Evolutionary conservation across 345 rosid genomes (phyloP).

Genomic region (Pelargonium nanum): DNA sequence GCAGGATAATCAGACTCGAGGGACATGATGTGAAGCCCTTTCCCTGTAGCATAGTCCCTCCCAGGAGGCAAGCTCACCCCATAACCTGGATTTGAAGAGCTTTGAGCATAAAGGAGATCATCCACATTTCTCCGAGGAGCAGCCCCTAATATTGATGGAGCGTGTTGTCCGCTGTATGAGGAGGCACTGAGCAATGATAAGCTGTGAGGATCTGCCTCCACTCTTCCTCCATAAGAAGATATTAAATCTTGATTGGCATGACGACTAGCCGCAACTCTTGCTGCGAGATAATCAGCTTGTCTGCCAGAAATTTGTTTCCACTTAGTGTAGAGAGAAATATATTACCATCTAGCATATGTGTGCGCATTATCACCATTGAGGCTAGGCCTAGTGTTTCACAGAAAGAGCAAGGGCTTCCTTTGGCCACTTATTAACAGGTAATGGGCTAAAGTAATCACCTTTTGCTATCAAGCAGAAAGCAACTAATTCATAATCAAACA

Average conservation of each 20-base stretch:
- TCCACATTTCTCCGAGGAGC: conserved; percentile 77
- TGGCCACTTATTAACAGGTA: not conserved
- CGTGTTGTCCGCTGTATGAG: conserved; percentile 56
- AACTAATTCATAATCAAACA: not conserved
- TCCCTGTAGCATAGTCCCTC: conserved; percentile 82
- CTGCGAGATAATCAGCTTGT: conserved; percentile 26
- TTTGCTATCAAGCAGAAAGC: not conserved
- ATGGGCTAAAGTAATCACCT: not conserved
- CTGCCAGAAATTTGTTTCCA: conserved; percentile 65
- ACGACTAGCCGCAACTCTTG: conserved; percentile 66
- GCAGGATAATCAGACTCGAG: conserved; percentile 57
- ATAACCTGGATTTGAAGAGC: conserved; percentile 85
- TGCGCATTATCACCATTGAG: not conserved
- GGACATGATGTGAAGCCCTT: conserved; percentile 63
- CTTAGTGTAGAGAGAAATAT: conserved; percentile 38
- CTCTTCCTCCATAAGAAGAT: conserved; percentile 73
- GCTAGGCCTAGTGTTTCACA: conserved; percentile 3
- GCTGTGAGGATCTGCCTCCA: conserved; percentile 62
- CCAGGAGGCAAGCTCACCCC: conserved; percentile 99
- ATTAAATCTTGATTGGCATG: conserved; percentile 59
- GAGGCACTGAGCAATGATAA: conserved; percentile 53
- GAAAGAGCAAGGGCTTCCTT: not conserved
- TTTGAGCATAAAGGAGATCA: conserved; percentile 55
- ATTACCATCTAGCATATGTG: conserved; percentile 8
- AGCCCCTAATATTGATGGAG: conserved; percentile 85